Evolutionary conservation across 768 basidiomycete species (phyloP).

Genomic region (Serendipita sp.): DNA sequence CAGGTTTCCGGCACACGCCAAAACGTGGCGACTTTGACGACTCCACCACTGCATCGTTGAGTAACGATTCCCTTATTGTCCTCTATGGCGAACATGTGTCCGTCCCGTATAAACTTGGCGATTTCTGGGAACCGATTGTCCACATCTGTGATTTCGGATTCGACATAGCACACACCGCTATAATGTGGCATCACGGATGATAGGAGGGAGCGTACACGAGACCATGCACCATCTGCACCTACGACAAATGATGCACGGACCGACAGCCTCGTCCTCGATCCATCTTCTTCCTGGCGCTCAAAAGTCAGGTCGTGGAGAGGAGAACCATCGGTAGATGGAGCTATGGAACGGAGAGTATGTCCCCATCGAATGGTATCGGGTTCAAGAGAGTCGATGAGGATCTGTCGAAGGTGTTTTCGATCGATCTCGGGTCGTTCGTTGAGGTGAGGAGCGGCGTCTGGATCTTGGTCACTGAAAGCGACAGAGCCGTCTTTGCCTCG

Average conservation of each 20-base stretch:
- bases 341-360: neutral
- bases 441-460: neutral
- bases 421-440: neutral
- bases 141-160: conserved; percentile 12
- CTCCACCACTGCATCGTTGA: conserved; percentile 21
- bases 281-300: neutral
- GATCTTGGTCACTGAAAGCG: neutral
- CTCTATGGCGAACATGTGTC: conserved; percentile 17
- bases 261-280: neutral
- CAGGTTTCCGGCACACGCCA: conserved; percentile 10
- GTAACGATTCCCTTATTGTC: conserved; percentile 17
- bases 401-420: conserved; percentile 6
- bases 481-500: neutral
- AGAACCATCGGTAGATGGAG: neutral
- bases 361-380: conserved; percentile 10
- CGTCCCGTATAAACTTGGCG: conserved; percentile 18
- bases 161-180: conserved; percentile 18
- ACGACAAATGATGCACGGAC: conserved; percentile 16
- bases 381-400: conserved; percentile 12
- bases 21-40: conserved; percentile 16
- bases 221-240: conserved; percentile 30
- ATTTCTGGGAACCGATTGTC: conserved; percentile 15
- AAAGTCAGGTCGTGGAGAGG: neutral
- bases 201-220: conserved; percentile 22
- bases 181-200: conserved; percentile 20